Evolutionary conservation across 2,329 filamentous ascomycete species (phyloP), one percentile per base, ranked within the genome.

Genomic region (Lizonia empirigonia): DNA sequence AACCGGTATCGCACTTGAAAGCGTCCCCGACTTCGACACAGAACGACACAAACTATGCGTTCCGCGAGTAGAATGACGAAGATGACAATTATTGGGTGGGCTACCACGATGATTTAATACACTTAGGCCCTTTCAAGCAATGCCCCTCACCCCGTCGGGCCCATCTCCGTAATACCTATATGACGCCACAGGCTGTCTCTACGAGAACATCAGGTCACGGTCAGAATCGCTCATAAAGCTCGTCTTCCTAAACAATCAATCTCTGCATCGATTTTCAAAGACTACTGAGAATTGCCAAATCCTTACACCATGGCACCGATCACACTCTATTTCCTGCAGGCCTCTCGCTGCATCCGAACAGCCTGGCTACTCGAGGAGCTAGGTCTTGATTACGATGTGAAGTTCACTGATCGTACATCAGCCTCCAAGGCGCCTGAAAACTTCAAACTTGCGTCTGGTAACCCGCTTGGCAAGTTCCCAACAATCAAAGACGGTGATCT

Each of bases 321-420:
- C 41, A 79, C 74, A 1, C 72, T 80, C 23, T 77, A 72, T 62
- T 79, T 80, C 58, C 72, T 80, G 8, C 75, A 79, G 64, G 74
- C 76, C 37, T 80, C 77, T 2, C 71, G 76, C 46, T 70, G 63
- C 44, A 77, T 78, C 38, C 73, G 75, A 13, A 74, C 68, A 27
- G 77, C 77, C 37, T 80, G 76, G 77, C 70, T 78, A 5, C 71
- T 80, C 5, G 73, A 78, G 54, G 76, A 78, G 49, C 68, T 79
- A 1, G 64, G 63, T 5, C 68, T 78, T 5, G 64, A 72, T 16
- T 80, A 79, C 55, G 68, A 71, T 8, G 46, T 77, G 44, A 71
- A 73, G 23, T 76, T 75, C 56, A 69, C 68, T 13, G 65, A 75
- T 1, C 70, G 77, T 23, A 69, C 69, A 18, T 65, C 71, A 23